Percentiles rank a stretch among this genome's conserved stretches.
Evolutionary conservation across 495 filamentous ascomycete species (phyloP).

Genomic region (Elaphomyces granulatus): DNA sequence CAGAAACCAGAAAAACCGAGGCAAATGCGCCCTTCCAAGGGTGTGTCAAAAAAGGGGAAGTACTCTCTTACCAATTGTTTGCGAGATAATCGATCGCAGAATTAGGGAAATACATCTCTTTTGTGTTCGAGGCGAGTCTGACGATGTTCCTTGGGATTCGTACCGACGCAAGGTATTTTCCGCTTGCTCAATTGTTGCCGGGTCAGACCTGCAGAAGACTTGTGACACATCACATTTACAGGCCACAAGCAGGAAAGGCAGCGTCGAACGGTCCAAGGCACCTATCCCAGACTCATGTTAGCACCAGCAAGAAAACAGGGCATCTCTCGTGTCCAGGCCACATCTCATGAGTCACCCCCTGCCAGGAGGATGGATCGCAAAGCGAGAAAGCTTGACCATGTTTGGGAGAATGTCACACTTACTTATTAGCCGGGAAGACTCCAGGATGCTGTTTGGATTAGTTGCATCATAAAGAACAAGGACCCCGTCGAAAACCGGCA

Average conservation of each 20-base stretch:
- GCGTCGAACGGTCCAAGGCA: slow-evolving; percentile 45
- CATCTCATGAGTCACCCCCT: too few relatives aligned
- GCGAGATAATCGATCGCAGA: slow-evolving; percentile 50
- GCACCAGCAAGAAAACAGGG: too few relatives aligned
- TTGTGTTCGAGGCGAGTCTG: slow-evolving; percentile 53
- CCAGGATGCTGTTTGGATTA: slow-evolving; percentile 51
- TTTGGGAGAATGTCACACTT: slow-evolving; percentile 32
- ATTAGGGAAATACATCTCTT: slow-evolving; percentile 68
- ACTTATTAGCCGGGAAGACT: slow-evolving; percentile 57
- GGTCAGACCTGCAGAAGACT: background rate
- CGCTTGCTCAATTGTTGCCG: slow-evolving; percentile 17
- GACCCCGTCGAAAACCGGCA: slow-evolving; percentile 68
- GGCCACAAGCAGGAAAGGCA: slow-evolving; percentile 66
- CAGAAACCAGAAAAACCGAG: too few relatives aligned
- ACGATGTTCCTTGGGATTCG: slow-evolving; percentile 58
- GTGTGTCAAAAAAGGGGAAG: background rate
- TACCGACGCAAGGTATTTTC: slow-evolving; percentile 42
- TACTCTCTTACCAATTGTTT: slow-evolving; percentile 44
- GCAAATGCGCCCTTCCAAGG: too few relatives aligned
- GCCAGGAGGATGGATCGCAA: too few relatives aligned
- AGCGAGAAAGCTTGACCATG: slow-evolving; percentile 7
- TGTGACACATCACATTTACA: slow-evolving; percentile 63
- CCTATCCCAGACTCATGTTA: slow-evolving; percentile 44
- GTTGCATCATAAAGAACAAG: slow-evolving; percentile 77
- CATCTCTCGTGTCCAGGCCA: too few relatives aligned